phyloP scores from a whole-genome alignment of 2,329 filamentous ascomycete species.

The Coleophoma eucalyptorum region DNA sequence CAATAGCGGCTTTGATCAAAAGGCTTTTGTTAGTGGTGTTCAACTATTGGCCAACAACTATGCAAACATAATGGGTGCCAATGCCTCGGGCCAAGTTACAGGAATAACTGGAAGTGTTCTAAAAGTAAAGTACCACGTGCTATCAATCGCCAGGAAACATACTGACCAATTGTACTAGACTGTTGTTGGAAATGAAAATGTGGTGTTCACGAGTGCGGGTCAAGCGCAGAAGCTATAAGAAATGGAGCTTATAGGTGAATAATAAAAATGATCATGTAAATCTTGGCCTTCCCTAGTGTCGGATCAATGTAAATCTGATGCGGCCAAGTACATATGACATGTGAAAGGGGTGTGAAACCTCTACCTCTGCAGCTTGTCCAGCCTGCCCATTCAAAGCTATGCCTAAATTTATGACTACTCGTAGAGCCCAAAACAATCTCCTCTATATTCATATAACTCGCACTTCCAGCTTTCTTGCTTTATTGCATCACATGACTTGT shows the following conservation, averaged over 20 bases:
- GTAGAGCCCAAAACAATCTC: no score
- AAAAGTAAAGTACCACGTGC: slow-evolving; percentile 21
- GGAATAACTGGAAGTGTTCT: slow-evolving; percentile 47
- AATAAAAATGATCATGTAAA: no score
- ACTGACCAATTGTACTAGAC: slow-evolving; percentile 11
- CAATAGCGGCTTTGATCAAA: slow-evolving; percentile 45
- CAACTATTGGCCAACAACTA: slow-evolving; percentile 53
- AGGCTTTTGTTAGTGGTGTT: slow-evolving; percentile 50
- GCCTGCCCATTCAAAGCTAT: no score
- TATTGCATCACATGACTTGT: no score
- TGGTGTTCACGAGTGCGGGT: background rate
- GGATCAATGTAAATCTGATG: no score
- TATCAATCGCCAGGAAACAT: background rate
- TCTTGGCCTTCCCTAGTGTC: no score
- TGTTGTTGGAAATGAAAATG: slow-evolving; percentile 20
- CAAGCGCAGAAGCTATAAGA: background rate
- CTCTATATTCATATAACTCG: no score
- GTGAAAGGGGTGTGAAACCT: no score
- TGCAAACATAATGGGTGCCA: slow-evolving; percentile 44
- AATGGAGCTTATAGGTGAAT: background rate
- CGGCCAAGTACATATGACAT: no score
- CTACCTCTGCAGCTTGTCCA: no score
- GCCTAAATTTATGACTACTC: no score
- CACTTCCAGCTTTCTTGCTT: no score
- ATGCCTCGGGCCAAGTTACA: slow-evolving; percentile 43